Conservation (phyloP, 2,329 filamentous ascomycete genomes). For the Sclerotinia sclerotiorum region DNA sequence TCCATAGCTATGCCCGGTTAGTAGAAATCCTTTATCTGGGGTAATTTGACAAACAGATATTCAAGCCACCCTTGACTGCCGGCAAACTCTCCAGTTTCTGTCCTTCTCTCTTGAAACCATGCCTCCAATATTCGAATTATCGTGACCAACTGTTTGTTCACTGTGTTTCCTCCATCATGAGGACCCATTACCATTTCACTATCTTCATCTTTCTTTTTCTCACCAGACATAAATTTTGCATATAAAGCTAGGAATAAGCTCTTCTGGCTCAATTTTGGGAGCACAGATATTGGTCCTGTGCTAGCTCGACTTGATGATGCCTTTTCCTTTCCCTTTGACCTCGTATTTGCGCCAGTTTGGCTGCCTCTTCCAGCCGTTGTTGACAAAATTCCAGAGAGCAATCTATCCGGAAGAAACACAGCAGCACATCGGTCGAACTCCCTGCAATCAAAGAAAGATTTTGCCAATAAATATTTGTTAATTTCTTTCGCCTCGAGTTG, state of each 20-base stretch:
- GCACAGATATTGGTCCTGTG: slow-evolving; percentile 24
- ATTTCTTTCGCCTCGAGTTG: slow-evolving; percentile 75
- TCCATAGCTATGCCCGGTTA: slow-evolving; percentile 61
- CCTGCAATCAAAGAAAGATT: slow-evolving; percentile 91
- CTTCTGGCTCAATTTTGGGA: slow-evolving; percentile 76
- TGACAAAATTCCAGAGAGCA: slow-evolving; percentile 66
- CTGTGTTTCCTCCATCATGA: slow-evolving; percentile 78
- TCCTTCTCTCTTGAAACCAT: slow-evolving; percentile 71
- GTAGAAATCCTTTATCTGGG: slow-evolving; percentile 14
- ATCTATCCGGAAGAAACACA: slow-evolving; percentile 79
- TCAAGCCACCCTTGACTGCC: slow-evolving; percentile 90
- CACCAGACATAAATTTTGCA: slow-evolving; percentile 86
- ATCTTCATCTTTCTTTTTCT: slow-evolving; percentile 95
- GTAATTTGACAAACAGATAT: slow-evolving; percentile 57
- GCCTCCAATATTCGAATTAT: slow-evolving; percentile 74
- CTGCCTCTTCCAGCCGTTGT: slow-evolving; percentile 41
- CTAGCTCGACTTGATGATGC: slow-evolving; percentile 25
- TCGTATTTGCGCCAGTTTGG: slow-evolving; percentile 46
- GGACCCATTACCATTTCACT: slow-evolving; percentile 97
- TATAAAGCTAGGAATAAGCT: slow-evolving; percentile 90
- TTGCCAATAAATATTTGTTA: slow-evolving; percentile 83
- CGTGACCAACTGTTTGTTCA: slow-evolving; percentile 79
- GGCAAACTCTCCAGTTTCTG: slow-evolving; percentile 56
- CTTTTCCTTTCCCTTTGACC: slow-evolving; percentile 63
- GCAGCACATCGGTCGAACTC: slow-evolving; percentile 93